Evolutionary conservation across 192 early-diverging fungal genomes (phyloP).

Genomic region (Geranomyces michiganensis): DNA sequence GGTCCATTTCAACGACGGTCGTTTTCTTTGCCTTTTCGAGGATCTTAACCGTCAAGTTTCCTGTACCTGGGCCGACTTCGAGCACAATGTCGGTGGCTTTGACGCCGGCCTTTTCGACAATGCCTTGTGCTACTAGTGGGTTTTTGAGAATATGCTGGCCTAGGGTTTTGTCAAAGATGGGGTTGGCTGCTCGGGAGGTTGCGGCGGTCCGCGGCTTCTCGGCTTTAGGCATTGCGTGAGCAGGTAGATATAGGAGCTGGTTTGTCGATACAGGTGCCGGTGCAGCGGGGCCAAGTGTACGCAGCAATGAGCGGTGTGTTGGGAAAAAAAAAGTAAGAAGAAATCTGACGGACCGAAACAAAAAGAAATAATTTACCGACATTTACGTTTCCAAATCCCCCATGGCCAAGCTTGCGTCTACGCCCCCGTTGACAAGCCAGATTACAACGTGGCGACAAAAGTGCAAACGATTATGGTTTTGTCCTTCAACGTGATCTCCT

Average conservation of each 20-base stretch:
- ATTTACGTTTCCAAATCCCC: too few relatives aligned
- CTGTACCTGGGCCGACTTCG: slow-evolving; percentile 98
- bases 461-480: slow-evolving; percentile 85
- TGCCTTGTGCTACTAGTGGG: slow-evolving; percentile 92
- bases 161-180: slow-evolving; percentile 94
- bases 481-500: slow-evolving; percentile 96
- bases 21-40: slow-evolving; percentile 86
- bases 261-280: too few relatives aligned
- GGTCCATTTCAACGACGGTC: slow-evolving; percentile 95
- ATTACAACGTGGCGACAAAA: slow-evolving; percentile 54
- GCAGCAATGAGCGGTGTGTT: too few relatives aligned
- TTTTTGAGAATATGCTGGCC: slow-evolving; percentile 99
- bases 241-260: too few relatives aligned
- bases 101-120: slow-evolving; percentile 83
- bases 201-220: slow-evolving; percentile 19
- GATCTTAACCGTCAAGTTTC: slow-evolving; percentile 95
- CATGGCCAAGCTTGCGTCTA: too few relatives aligned
- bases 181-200: slow-evolving; percentile 53
- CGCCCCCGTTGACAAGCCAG: too few relatives aligned
- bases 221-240: slow-evolving; percentile 34
- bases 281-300: too few relatives aligned
- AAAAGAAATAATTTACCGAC: too few relatives aligned
- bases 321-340: too few relatives aligned
- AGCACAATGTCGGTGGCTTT: slow-evolving; percentile 56
- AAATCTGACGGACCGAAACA: too few relatives aligned